phyloP scores from a whole-genome alignment of 352 stramenopile genomes.

The Globisporangium cystogenes region DNA sequence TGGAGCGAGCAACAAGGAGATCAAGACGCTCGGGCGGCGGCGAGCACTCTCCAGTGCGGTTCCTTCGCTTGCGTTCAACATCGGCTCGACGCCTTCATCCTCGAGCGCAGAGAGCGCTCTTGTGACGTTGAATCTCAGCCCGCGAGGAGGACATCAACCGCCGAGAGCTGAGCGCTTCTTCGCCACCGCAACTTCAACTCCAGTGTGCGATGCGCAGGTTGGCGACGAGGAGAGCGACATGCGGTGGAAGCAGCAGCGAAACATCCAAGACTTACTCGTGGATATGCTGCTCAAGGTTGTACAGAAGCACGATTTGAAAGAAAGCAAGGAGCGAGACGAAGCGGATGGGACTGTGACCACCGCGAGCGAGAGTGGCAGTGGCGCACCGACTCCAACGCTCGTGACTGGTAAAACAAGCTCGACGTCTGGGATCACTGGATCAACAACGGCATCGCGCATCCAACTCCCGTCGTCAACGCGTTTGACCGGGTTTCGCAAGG shows the following conservation, averaged over 20 bases:
- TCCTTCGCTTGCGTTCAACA: neutral
- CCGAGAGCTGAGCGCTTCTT: neutral
- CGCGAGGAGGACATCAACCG: conserved; percentile 6
- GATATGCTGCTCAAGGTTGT: conserved; percentile 62
- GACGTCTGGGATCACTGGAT: neutral
- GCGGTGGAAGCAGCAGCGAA: conserved; percentile 27
- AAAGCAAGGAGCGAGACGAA: conserved; percentile 44
- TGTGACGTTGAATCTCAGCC: conserved; percentile 11
- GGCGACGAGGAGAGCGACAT: neutral
- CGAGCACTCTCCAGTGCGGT: neutral
- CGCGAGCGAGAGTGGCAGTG: conserved; percentile 7
- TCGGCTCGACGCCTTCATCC: neutral
- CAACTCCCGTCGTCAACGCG: conserved; percentile 37
- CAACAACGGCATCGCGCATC: conserved; percentile 22
- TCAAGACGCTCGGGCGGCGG: neutral
- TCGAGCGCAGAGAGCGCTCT: neutral
- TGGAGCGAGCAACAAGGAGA: conserved; percentile 7
- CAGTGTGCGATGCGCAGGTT: neutral
- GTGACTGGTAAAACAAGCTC: conserved; percentile 7
- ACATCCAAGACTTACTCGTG: conserved; percentile 54
- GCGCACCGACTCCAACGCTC: neutral
- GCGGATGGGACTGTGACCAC: conserved; percentile 14
- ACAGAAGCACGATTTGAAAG: conserved; percentile 70
- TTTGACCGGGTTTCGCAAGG: conserved; percentile 54
- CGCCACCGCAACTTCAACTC: no score